Base-by-base conservation (phyloP, 2,329 filamentous ascomycete genomes). In the Aspergillus sp. region DNA sequence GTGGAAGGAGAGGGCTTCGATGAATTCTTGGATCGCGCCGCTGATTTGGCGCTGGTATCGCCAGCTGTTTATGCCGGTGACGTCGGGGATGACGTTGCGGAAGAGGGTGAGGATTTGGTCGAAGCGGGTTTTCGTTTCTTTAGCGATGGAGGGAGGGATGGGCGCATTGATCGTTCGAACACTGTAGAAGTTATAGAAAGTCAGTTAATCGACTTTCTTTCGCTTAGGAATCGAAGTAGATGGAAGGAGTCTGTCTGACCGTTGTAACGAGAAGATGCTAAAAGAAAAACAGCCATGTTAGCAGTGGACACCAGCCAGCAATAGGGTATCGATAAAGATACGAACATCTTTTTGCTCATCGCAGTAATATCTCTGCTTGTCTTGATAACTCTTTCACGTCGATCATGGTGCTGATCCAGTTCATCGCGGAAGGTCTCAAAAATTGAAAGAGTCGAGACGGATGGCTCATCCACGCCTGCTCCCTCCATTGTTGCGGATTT, bases 341-440 rank as follows among this genome's bases (percentile, higher is more conserved):
- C 76, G 70, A 68, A 95, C 90, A 97, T 94, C 72, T 97, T 98
- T 76, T 98, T 98, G 69, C 89, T 95, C 42, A 90, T 75, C 0
- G 89, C 90, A 6, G 93, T 98, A 46, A 98, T 87, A 65, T 98
- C 93, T 49, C 91, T 77, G 7, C 88, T 94, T 2, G 84, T 85
- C 72, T 97, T 98, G 61, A 94, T 87, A 54, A 95, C 82, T 42
- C 86, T 81, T 71, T 96, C 90, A 44, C 90, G 80, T 11, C 93
- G 84, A 68, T 97, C 93, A 66, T 98, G 88, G 64, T 97, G 91
- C 68, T 93, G 82, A 61, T 98, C 93, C 27, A 98, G 76, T 68
- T 96, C 90, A 58, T 85, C 77, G 40, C 90, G 85, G 65, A 97
- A 95, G 6, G 66, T 71, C 65, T 88, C 85, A 64, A 98, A 98